Percentiles rank a stretch among this genome's conserved stretches.
Evolutionary conservation across 306 rosid species (phyloP).

Genomic region (Sphenostylis stenocarpa): DNA sequence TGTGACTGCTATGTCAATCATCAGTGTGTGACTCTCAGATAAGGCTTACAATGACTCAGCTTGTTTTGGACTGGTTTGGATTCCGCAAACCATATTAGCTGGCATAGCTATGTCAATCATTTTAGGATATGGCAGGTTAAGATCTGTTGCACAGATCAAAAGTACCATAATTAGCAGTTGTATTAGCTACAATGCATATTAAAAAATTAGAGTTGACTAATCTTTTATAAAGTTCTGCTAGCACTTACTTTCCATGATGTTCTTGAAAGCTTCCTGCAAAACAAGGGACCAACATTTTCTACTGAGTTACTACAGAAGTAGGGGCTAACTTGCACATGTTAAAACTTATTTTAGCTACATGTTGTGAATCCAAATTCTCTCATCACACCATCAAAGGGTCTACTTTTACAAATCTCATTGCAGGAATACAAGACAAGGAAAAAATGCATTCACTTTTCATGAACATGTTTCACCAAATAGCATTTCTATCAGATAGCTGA

Average conservation of each 20-base stretch:
- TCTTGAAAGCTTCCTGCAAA: conserved; percentile 79
- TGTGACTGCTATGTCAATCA: neutral
- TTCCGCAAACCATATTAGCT: conserved; percentile 81
- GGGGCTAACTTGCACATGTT: neutral
- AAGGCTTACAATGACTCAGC: conserved; percentile 27
- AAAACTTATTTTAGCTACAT: neutral
- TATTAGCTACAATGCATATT: conserved; percentile 7
- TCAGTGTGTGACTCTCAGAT: neutral
- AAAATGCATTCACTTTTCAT: neutral
- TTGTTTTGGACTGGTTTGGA: conserved; percentile 70
- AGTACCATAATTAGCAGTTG: conserved; percentile 18
- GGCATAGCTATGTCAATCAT: conserved; percentile 94
- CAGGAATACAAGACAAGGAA: neutral
- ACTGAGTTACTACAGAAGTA: conserved; percentile 12
- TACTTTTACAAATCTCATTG: neutral
- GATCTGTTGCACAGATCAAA: conserved; percentile 56
- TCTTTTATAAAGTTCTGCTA: neutral
- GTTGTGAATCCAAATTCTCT: conserved; percentile 19
- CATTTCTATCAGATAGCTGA: neutral
- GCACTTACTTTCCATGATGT: conserved; percentile 87
- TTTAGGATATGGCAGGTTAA: conserved; percentile 85
- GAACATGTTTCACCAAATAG: neutral
- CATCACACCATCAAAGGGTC: neutral
- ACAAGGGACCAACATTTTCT: conserved; percentile 26
- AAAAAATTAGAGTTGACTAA: neutral